Conservation (phyloP, 139 green algal genomes). For the Deuterostichococcus epilithicus region DNA sequence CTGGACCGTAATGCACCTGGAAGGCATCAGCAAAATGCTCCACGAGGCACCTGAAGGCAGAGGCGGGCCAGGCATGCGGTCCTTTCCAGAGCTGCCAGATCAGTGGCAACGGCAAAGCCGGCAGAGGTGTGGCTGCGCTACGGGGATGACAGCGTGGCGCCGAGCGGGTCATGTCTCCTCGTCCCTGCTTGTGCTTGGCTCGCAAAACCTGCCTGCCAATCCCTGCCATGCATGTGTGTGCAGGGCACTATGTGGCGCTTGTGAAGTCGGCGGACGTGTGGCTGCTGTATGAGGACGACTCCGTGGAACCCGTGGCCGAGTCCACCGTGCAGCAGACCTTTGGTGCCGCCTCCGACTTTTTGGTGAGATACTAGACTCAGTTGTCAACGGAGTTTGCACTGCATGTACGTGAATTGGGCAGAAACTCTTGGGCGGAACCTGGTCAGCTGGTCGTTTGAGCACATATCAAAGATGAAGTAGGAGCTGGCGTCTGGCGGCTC, state of each 20-base stretch:
- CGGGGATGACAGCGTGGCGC: not conserved
- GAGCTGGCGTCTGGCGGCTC: no score
- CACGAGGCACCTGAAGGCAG: no score
- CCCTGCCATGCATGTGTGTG: not conserved
- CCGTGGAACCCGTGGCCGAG: slow-evolving; percentile 77
- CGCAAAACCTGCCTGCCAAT: not conserved
- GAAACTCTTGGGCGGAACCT: no score
- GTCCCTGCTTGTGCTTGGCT: not conserved
- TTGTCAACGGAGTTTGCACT: not conserved
- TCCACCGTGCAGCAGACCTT: slow-evolving; percentile 78
- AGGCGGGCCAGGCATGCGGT: not conserved
- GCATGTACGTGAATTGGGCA: not conserved
- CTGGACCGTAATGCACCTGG: not conserved
- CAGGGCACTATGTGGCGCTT: slow-evolving; percentile 93
- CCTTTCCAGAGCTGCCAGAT: not conserved
- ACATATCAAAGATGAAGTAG: not conserved
- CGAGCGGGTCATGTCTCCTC: not conserved
- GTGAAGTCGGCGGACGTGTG: slow-evolving; percentile 83
- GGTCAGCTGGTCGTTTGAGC: no score
- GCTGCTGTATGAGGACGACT: slow-evolving; percentile 92
- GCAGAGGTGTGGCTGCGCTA: not conserved
- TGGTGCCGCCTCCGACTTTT: slow-evolving; percentile 63
- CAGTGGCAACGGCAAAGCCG: not conserved
- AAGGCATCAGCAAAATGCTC: no score
- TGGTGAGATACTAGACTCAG: not conserved